Conservation (phyloP, 2,329 filamentous ascomycete genomes). For the Fusarium redolens region DNA sequence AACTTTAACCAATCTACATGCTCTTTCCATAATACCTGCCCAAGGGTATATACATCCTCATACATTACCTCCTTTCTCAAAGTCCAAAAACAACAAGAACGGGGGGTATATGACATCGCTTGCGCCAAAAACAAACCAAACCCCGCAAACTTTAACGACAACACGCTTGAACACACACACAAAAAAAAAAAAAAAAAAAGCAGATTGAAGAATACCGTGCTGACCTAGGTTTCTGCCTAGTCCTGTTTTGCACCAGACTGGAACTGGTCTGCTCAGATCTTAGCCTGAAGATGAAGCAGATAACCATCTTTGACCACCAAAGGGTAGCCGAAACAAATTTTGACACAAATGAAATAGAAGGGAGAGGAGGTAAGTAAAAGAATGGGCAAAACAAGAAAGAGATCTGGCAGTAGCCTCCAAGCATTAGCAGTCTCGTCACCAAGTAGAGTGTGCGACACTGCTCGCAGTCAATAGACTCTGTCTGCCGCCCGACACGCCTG, state of each 20-base stretch:
- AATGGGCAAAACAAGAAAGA: not conserved
- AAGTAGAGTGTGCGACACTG: slow-evolving; percentile 26
- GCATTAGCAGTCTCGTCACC: not conserved
- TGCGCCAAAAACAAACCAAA: slow-evolving; percentile 6
- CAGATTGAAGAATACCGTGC: not conserved
- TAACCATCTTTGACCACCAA: not conserved
- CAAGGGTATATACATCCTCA: slow-evolving; percentile 24
- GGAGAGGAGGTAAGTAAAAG: not conserved
- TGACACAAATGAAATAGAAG: not conserved
- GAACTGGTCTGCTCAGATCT: slow-evolving; percentile 9
- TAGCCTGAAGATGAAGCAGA: not conserved
- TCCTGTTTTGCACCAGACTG: slow-evolving; percentile 38
- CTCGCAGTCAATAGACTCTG: slow-evolving; percentile 16
- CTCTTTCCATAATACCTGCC: slow-evolving; percentile 1
- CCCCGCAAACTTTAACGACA: not conserved
- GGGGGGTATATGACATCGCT: slow-evolving; percentile 20
- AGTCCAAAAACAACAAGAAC: slow-evolving; percentile 19
- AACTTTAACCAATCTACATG: slow-evolving; percentile 9
- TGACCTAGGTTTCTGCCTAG: slow-evolving; percentile 26
- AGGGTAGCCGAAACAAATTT: not conserved
- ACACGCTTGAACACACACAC: not conserved
- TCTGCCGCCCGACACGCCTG: not conserved
- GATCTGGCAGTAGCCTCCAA: not conserved
- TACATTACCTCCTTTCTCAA: slow-evolving; percentile 23
- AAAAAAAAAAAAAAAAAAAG: not conserved